Base-by-base conservation (phyloP, 2,329 filamentous ascomycete genomes). In the Claviceps pazoutovae region DNA sequence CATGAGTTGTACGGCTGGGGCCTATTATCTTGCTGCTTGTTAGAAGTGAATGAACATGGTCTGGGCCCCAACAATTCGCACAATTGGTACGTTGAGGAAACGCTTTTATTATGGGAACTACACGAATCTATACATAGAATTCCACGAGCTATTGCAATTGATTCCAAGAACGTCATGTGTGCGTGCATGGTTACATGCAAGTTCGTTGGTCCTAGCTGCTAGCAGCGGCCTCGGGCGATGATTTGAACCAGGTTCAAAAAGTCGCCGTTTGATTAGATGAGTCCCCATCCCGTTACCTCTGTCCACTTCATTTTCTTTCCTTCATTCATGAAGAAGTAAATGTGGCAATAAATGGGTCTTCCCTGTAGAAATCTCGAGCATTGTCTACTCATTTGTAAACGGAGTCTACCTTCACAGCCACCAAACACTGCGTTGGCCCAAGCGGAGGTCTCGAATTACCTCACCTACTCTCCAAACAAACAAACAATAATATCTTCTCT, bases 181-280 rank as follows among this genome's bases (percentile, higher is more conserved):
- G 43, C 36, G 44, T 46, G 43, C 47, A 38, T 51, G 50, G 50
- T 51, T 51, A 51, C 50, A 51, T 47, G 43, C 43, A 47, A 51
- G 38, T 37, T 36, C 26, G 19, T 26, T 39, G 49, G 37, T 47
- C 37, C 14, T 36, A 16, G 49, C 44, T 41, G 17, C n/a, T 44
- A 47, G 30, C 42, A 36, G 9, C 44, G 42, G 49, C 41, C n/a
- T 38, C 14, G 43, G 17, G 23, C 38, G 14, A 51, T 37, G 50
- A 51, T 21, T 34, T 47, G 44, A 34, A 42, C 17, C 19, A 46
- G 21, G 30, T 46, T 17, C 19, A 50, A 50, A 38, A 5, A 23
- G 36, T 6, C 34, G 34, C 21, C 34, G 49, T 50, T 50, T 50
- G 49, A 17, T 45, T 36, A 50, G 34, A 50, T 45, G 16, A 50